Evolutionary conservation across 2,329 filamentous ascomycete species (phyloP).

Genomic region (Phialocephala sp.): DNA sequence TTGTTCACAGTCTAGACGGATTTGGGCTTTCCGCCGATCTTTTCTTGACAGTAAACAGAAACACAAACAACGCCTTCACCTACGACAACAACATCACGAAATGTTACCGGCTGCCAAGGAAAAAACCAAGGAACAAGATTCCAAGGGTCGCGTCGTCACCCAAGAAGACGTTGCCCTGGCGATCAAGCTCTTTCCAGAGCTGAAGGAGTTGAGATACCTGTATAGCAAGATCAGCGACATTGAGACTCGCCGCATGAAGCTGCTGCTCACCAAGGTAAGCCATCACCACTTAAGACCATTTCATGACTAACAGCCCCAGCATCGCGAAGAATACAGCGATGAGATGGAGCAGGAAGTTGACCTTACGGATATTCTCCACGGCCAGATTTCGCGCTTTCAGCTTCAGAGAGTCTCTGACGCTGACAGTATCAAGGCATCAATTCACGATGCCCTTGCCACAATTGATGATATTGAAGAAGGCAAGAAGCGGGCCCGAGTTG

Average conservation of each 20-base stretch:
- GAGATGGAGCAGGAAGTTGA: neutral
- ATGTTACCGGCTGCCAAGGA: no score
- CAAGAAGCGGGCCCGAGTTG: neutral
- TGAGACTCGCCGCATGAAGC: neutral
- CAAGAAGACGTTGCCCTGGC: neutral
- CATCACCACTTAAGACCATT: neutral
- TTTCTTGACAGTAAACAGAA: neutral
- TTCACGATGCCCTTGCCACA: neutral
- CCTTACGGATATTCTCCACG: neutral
- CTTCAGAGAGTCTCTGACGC: neutral
- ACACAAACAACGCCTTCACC: neutral
- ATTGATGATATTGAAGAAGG: constrained; percentile 5
- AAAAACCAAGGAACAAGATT: neutral
- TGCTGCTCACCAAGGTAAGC: neutral
- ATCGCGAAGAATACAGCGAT: neutral
- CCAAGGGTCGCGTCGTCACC: neutral
- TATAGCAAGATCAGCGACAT: neutral
- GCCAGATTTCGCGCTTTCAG: neutral
- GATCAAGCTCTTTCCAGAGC: neutral
- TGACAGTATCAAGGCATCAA: neutral
- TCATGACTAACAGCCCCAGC: neutral
- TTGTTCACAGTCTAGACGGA: neutral
- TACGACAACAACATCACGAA: no score
- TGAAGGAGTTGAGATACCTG: neutral
- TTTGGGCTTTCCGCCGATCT: neutral